Base-by-base conservation (phyloP, 2,329 filamentous ascomycete species). In the Diplodia mutila region DNA sequence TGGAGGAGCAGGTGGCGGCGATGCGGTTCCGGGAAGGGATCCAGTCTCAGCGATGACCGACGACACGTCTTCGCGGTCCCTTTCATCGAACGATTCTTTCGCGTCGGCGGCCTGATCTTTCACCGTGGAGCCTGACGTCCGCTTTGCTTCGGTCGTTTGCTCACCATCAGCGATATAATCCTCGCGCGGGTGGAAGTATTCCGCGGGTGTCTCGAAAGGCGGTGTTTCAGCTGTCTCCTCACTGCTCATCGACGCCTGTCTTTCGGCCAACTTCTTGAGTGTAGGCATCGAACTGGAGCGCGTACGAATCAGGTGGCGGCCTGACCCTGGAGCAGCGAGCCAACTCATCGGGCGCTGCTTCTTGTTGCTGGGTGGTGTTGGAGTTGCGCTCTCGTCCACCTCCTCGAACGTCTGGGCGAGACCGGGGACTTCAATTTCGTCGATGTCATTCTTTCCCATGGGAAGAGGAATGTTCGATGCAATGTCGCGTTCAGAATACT, bases 341-440 rank as follows among this genome's bases (percentile, higher is more conserved):
- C 59, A 61, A 34, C 59, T 61, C 42, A 61, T 61, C 6, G 59
- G 59, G 9, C 59, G 59, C 46, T 61, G 42, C 59, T 61, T 61
- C 11, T 27, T n/a, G 4, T 11, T 23, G 14, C 4, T 42, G 27
- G 34, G 42, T 23, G 14, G 42, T 23, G 14, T 5, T 16, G n/a
- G 42, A 1, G 46, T 34, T 14, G 42, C 11, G 32, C 42, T 74
- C 2, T 66, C 69, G 21, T 81, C 82, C 14, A 82, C 81, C 6
- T 82, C 82, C 63, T 90, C 90, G 16, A 84, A 87, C 0, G 85
- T 54, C 87, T 61, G 16, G 6, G 59, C 59, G 5, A 93, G 83
- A 0, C 90, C 91, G 3, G 91, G 91, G 53, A 93, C 86, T 73
- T 95, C 91, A 51, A 96, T 95, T 75, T 96, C 92, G 54, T 90